Evolutionary conservation across 179 eudicot species (phyloP).

Genomic region (Spinacia oleracea): DNA sequence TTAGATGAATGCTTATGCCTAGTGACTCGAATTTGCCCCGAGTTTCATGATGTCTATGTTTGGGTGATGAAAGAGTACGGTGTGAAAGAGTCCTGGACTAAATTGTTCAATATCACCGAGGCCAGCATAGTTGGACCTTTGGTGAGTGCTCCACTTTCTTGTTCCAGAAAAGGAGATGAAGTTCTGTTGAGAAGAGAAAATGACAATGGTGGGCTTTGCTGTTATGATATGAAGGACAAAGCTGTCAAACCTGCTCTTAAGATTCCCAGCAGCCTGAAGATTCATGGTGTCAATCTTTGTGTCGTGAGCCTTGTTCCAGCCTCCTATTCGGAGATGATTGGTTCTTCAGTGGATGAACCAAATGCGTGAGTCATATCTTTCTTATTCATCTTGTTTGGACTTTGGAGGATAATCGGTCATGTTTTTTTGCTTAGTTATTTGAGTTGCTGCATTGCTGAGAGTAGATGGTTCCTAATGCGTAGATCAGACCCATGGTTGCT

Average conservation of each 20-base stretch:
- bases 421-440: background rate
- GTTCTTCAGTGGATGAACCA: too few relatives aligned
- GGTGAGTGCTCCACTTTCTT: conserved; percentile 5
- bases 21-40: conserved; percentile 13
- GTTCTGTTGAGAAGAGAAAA: conserved; percentile 11
- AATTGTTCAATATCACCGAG: conserved; percentile 7
- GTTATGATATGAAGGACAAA: conserved; percentile 1
- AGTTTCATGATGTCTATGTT: conserved; percentile 3
- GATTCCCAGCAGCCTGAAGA: background rate
- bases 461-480: background rate
- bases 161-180: background rate
- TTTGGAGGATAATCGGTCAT: background rate
- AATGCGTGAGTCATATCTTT: background rate
- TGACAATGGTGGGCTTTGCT: background rate
- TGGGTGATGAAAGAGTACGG: conserved; percentile 26
- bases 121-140: conserved; percentile 12
- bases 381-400: background rate
- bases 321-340: too few relatives aligned
- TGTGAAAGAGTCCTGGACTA: conserved; percentile 18
- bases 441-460: background rate
- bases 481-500: background rate
- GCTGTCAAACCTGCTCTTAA: background rate
- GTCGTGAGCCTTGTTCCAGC: conserved; percentile 5
- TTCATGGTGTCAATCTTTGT: conserved; percentile 4
- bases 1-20: conserved; percentile 13